Conservation (phyloP, 352 stramenopile genomes). For the Globisporangium alternatum region DNA sequence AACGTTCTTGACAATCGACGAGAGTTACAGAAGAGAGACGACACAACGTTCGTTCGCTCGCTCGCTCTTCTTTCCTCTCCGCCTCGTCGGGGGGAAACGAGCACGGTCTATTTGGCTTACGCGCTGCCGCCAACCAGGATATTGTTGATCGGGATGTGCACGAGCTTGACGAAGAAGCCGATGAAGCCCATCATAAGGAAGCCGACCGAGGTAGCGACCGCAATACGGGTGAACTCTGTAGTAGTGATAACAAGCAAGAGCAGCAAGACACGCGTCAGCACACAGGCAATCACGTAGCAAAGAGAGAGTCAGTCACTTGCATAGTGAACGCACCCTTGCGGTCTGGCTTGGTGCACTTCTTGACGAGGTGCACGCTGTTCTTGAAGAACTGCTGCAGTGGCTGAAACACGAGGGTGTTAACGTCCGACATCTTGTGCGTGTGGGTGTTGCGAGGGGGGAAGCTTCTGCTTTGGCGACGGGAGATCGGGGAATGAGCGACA, state of each 20-base stretch:
- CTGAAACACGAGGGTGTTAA: conserved; percentile 93
- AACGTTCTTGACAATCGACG: conserved; percentile 2
- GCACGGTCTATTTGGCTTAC: conserved; percentile 30
- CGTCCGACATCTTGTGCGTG: conserved; percentile 70
- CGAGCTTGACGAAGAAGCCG: conserved; percentile 99
- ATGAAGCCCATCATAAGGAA: conserved; percentile 99
- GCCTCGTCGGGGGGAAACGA: not conserved
- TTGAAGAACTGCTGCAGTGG: conserved; percentile 96
- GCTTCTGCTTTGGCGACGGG: conserved; percentile 13
- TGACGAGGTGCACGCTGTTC: conserved; percentile 97
- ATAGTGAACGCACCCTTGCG: conserved; percentile 86
- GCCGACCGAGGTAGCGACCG: conserved; percentile 93
- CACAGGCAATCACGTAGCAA: not conserved
- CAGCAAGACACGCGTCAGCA: conserved; percentile 16
- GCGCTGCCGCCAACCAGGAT: conserved; percentile 94
- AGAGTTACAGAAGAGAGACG: not conserved
- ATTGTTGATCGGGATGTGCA: conserved; percentile 99
- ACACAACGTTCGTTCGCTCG: not conserved
- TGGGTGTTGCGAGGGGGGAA: not conserved
- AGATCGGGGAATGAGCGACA: conserved; percentile 23
- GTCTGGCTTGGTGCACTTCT: conserved; percentile 99
- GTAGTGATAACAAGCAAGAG: not conserved
- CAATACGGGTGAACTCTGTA: conserved; percentile 95
- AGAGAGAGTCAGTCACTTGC: not conserved
- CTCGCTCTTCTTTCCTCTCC: not conserved